A percentile compares a stretch with the other conserved stretches of the same genome.
Conservation (phyloP, 257 asterid species). For the Buddleja alternifolia region DNA sequence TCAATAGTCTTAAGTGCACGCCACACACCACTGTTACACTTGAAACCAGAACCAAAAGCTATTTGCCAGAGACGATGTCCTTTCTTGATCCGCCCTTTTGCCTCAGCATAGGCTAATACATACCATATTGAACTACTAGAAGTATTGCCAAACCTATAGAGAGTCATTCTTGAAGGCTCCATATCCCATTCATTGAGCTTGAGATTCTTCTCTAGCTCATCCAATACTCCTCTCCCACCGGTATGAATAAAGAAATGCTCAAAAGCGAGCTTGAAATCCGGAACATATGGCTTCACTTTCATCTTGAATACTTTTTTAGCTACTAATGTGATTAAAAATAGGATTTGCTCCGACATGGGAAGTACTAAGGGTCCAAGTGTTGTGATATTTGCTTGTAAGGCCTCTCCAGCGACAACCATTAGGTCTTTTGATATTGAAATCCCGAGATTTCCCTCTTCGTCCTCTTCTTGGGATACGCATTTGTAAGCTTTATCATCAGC, state of each 20-base stretch:
- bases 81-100: conserved; percentile 49
- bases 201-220: conserved; percentile 50
- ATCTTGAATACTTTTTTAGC: conserved; percentile 40
- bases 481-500: conserved; percentile 48
- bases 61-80: conserved; percentile 56
- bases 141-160: conserved; percentile 53
- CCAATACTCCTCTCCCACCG: conserved; percentile 51
- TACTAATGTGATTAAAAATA: conserved; percentile 41
- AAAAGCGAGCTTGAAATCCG: conserved; percentile 48
- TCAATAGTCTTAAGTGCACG: conserved; percentile 41
- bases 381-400: conserved; percentile 48
- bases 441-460: conserved; percentile 40
- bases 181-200: conserved; percentile 41
- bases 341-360: conserved; percentile 52
- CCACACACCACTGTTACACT: conserved; percentile 55
- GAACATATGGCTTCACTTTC: conserved; percentile 49
- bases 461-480: conserved; percentile 54
- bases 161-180: conserved; percentile 62
- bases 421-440: conserved; percentile 44
- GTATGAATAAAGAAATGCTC: conserved; percentile 57
- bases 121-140: conserved; percentile 63
- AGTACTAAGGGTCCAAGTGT: conserved; percentile 54
- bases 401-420: conserved; percentile 48
- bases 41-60: conserved; percentile 56
- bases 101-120: conserved; percentile 48